These are phyloP conservation scores for Apophysomyces sp. DNA, from an alignment of 371 early-diverging fungal genomes.

Conservation along the genomic window DNA sequence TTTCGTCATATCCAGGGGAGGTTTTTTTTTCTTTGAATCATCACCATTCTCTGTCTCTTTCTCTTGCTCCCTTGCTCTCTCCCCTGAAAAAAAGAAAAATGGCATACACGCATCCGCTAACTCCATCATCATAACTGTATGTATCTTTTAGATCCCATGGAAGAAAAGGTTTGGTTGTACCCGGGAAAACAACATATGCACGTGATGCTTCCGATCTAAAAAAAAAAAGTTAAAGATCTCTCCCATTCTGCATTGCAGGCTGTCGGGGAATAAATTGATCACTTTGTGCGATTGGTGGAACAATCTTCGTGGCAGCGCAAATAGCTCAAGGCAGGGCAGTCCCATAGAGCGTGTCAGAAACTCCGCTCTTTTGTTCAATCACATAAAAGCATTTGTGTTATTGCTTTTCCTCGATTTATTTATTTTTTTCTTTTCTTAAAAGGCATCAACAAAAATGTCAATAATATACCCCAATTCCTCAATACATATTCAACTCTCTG, in stretches of 20 bases:
- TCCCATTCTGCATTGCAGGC: no score
- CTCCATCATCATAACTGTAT: no score
- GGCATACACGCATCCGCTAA: no score
- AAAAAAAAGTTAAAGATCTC: not conserved
- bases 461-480: not conserved
- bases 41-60: no score
- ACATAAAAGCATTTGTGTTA: not conserved
- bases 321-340: not conserved
- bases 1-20: no score
- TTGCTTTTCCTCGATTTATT: not conserved
- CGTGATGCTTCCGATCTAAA: no score
- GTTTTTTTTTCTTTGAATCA: no score
- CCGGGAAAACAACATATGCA: no score
- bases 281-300: not conserved
- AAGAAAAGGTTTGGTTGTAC: no score
- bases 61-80: no score
- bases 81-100: no score
- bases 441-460: not conserved
- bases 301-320: not conserved
- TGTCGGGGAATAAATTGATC: not conserved
- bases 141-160: no score
- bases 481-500: not conserved
- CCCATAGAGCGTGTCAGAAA: not conserved
- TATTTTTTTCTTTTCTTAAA: not conserved
- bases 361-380: conserved; percentile 5